A percentile compares a stretch with the other conserved stretches of the same genome.
phyloP scores from a whole-genome alignment of 495 filamentous ascomycete species.

The Lichina pygmaea region DNA sequence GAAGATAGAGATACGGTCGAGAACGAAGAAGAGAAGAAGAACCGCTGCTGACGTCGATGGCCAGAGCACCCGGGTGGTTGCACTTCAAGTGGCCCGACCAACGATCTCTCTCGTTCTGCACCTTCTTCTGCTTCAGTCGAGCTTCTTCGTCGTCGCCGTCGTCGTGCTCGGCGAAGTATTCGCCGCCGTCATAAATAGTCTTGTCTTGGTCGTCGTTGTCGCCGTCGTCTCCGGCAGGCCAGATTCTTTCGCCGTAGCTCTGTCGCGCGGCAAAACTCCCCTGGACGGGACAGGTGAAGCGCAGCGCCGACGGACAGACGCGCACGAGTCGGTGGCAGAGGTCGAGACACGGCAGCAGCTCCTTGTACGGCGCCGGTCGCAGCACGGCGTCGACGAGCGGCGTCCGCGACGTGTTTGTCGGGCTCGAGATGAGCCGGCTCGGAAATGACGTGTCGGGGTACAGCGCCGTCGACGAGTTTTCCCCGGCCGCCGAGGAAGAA shows the following conservation, averaged over 20 bases:
- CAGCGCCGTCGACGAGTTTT: too few species aligned
- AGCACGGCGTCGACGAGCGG: constrained; percentile 40
- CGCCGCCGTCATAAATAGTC: too few species aligned
- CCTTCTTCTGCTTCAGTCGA: too few species aligned
- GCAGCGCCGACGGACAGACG: constrained; percentile 55
- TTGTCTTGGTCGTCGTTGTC: too few species aligned
- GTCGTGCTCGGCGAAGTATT: too few species aligned
- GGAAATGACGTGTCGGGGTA: too few species aligned
- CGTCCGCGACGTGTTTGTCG: constrained; percentile 19
- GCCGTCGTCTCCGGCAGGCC: background rate
- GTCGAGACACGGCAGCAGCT: constrained; percentile 63
- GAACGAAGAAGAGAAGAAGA: too few species aligned
- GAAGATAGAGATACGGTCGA: too few species aligned
- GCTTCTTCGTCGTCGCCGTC: too few species aligned
- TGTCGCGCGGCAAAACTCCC: background rate
- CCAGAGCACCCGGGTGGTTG: background rate
- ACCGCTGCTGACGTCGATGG: background rate
- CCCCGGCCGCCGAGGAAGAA: background rate
- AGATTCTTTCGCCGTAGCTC: background rate
- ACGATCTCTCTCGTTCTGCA: background rate
- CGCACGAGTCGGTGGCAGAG: constrained; percentile 62
- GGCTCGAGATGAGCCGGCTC: constrained; percentile 23
- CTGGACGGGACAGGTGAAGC: constrained; percentile 48
- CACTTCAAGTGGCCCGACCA: background rate
- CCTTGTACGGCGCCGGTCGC: constrained; percentile 74